These are phyloP conservation scores for Gyromitra esculenta DNA, from an alignment of 2,329 filamentous ascomycete species.

Conservation along the genomic window DNA sequence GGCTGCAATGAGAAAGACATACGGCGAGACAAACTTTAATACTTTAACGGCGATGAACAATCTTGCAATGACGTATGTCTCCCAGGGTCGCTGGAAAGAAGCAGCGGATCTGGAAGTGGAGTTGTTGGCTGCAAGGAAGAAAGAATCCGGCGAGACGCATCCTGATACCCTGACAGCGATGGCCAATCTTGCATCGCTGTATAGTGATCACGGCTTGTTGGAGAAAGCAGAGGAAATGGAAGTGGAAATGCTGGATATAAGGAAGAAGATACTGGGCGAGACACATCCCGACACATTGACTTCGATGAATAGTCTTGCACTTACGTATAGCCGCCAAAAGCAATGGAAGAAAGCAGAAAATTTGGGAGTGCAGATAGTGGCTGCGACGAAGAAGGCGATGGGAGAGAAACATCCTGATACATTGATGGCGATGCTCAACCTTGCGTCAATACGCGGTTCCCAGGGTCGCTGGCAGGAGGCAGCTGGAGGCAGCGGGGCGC, in stretches of 20 bases:
- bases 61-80: neutral
- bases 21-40: neutral
- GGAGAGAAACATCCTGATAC: neutral
- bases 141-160: neutral
- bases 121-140: neutral
- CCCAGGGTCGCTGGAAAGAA: conserved; percentile 1
- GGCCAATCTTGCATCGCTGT: neutral
- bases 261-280: neutral
- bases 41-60: conserved; percentile 4
- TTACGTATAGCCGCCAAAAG: neutral
- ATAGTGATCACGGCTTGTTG: neutral
- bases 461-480: neutral
- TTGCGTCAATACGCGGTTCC: neutral
- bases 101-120: neutral
- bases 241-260: neutral
- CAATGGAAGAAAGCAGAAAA: neutral
- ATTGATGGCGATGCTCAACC: neutral
- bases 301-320: neutral
- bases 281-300: neutral
- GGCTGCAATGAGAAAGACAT: neutral
- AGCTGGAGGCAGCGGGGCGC: no score
- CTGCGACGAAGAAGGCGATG: neutral
- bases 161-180: neutral
- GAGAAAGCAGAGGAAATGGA: neutral
- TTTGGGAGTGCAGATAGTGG: neutral